phyloP scores from a whole-genome alignment of 352 stramenopile genomes.

The Hyaloperonospora arabidopsidis region DNA sequence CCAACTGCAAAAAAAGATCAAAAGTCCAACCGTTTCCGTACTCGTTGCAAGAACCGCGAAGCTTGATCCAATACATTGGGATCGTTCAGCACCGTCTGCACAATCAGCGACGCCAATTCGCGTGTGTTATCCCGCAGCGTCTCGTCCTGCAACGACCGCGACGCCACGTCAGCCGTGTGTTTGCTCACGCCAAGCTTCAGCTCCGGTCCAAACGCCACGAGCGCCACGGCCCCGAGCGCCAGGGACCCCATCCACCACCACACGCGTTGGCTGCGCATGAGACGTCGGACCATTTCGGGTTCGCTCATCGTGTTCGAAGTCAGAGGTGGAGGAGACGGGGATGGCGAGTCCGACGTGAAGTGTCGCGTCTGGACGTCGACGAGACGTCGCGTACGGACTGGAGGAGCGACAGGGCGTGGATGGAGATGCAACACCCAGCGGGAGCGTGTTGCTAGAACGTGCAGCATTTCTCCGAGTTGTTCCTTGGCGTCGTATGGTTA shows the following conservation, averaged over 20 bases:
- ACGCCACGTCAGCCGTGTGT: conserved; percentile 76
- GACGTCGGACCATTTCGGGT: conserved; percentile 29
- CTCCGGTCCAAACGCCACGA: conserved; percentile 69
- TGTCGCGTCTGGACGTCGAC: conserved; percentile 5
- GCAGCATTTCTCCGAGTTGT: no score
- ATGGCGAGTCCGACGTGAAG: conserved; percentile 12
- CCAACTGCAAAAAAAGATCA: conserved; percentile 4
- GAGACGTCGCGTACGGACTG: no score
- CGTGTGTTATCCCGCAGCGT: conserved; percentile 65
- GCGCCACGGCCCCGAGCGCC: conserved; percentile 34
- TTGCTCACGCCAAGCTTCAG: conserved; percentile 75
- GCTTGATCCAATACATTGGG: conserved; percentile 77
- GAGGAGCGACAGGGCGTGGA: no score
- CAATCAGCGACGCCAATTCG: conserved; percentile 75
- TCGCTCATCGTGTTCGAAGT: conserved; percentile 31
- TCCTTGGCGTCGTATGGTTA: no score
- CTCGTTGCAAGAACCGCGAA: conserved; percentile 61
- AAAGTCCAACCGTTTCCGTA: conserved; percentile 9
- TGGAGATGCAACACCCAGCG: no score
- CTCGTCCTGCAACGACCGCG: conserved; percentile 77
- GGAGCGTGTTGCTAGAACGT: no score
- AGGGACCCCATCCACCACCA: conserved; percentile 49
- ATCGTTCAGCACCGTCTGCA: conserved; percentile 82
- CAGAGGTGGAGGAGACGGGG: background rate
- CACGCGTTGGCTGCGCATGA: conserved; percentile 45